Conservation (phyloP, 2,329 filamentous ascomycete genomes). For the Penicillium crustosum region DNA sequence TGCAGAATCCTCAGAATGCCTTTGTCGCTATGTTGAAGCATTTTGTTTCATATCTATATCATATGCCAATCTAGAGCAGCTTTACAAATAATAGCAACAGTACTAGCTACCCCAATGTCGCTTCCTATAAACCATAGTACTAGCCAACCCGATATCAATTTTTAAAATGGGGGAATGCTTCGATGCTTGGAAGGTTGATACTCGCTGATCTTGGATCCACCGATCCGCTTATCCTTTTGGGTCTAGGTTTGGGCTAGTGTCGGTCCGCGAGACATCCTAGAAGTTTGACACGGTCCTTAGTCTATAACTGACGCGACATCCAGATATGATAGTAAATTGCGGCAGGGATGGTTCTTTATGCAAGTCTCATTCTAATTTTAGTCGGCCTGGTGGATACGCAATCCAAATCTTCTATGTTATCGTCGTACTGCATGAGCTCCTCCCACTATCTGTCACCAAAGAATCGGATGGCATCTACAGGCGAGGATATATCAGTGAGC, state of each 20-base stretch:
- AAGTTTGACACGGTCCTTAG: no score
- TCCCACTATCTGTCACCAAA: no score
- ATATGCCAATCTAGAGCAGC: not conserved
- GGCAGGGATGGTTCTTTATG: no score
- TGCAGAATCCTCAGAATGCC: not conserved
- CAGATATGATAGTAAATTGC: no score
- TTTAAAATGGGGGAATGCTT: not conserved
- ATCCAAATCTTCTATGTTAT: no score
- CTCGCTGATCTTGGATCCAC: not conserved
- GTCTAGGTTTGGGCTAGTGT: not conserved
- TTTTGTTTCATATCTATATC: not conserved
- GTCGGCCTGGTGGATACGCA: no score
- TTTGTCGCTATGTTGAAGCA: not conserved
- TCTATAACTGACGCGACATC: no score
- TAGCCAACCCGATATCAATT: not conserved
- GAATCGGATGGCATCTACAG: no score
- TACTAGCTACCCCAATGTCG: not conserved
- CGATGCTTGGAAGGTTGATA: not conserved
- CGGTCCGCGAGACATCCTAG: not conserved
- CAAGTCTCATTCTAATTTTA: no score
- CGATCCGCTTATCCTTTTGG: not conserved
- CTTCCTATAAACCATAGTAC: not conserved
- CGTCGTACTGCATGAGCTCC: no score
- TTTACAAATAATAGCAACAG: not conserved
- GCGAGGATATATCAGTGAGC: no score